Evolutionary conservation across 257 asterid genomes (phyloP).

Genomic region (Capsicum pubescens): DNA sequence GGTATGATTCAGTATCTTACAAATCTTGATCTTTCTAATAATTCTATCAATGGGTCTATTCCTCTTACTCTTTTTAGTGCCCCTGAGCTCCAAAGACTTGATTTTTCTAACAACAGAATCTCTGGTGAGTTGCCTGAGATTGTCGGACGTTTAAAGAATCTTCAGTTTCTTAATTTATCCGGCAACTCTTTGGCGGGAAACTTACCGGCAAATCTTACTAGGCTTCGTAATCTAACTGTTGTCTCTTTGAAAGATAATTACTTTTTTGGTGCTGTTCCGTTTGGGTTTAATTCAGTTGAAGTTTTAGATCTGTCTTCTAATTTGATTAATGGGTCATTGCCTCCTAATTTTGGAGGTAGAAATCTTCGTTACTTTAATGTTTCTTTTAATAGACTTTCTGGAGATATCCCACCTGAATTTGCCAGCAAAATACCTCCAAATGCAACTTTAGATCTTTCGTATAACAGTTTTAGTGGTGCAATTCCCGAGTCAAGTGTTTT

Average conservation of each 20-base stretch:
- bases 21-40: conserved; percentile 68
- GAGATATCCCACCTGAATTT: conserved; percentile 69
- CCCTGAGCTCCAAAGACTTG: conserved; percentile 60
- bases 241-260: conserved; percentile 75
- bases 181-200: conserved; percentile 78
- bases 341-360: conserved; percentile 63
- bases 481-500: conserved; percentile 62
- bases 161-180: conserved; percentile 70
- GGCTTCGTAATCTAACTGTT: conserved; percentile 51
- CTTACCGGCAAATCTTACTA: conserved; percentile 54
- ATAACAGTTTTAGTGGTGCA: conserved; percentile 63
- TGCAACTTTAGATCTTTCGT: conserved; percentile 77
- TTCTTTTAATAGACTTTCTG: conserved; percentile 75
- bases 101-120: conserved; percentile 73
- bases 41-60: conserved; percentile 81
- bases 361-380: conserved; percentile 56
- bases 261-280: conserved; percentile 62
- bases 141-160: conserved; percentile 50
- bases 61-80: conserved; percentile 70
- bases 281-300: conserved; percentile 59
- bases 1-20: conserved; percentile 68
- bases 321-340: conserved; percentile 73
- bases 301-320: conserved; percentile 87
- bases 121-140: conserved; percentile 72
- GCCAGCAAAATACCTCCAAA: conserved; percentile 47